A percentile compares a stretch with the other conserved stretches of the same genome.
Evolutionary conservation across 192 early-diverging fungal species (phyloP).

Genomic region (Rhizophagus prolifer): DNA sequence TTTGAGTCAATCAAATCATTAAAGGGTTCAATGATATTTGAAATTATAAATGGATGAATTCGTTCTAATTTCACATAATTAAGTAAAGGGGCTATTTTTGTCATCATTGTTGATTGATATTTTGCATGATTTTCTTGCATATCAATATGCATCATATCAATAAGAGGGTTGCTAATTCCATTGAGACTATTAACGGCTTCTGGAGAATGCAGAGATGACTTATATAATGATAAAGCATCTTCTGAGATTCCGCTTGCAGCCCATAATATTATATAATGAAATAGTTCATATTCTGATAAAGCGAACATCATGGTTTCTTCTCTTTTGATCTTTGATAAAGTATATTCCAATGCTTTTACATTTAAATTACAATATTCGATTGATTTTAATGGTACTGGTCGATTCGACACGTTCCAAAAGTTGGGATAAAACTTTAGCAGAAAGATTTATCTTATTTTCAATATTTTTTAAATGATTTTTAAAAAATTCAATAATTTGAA

Average conservation of each 20-base stretch:
- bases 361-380: background rate
- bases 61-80: background rate
- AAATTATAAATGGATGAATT: background rate
- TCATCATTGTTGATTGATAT: background rate
- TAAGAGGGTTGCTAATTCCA: no score
- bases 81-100: background rate
- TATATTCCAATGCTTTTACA: background rate
- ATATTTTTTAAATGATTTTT: background rate
- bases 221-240: background rate
- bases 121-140: background rate
- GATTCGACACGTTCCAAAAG: background rate
- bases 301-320: background rate
- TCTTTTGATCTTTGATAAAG: background rate
- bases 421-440: background rate
- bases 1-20: background rate
- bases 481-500: background rate
- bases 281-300: background rate
- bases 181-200: background rate
- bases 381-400: no score
- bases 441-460: background rate
- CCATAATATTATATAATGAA: slow-evolving; percentile 7
- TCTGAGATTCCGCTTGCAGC: background rate
- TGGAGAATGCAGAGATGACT: background rate
- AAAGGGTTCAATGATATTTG: background rate
- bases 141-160: no score